Evolutionary conservation across 2,329 filamentous ascomycete genomes (phyloP).

Genomic region (Penicillium palitans): DNA sequence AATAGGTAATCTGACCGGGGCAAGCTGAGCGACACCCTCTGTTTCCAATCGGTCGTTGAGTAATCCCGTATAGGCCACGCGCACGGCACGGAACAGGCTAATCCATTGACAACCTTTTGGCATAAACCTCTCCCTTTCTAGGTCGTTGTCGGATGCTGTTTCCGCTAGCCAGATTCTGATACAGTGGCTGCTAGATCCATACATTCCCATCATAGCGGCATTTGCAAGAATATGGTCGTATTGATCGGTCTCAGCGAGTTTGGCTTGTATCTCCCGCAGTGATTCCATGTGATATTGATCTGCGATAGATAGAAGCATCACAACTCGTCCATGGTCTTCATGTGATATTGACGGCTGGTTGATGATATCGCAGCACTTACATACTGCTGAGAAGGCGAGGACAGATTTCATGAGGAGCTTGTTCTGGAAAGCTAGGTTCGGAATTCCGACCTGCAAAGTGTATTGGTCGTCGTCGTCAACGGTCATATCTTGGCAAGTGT

Average conservation of each 20-base stretch:
- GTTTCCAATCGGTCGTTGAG: neutral
- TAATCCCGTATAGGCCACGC: neutral
- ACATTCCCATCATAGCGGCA: constrained; percentile 4
- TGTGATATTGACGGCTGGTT: neutral
- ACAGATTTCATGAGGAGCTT: constrained; percentile 3
- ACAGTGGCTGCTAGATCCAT: constrained; percentile 1
- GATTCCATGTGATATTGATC: constrained; percentile 5
- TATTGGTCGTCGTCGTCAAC: constrained; percentile 2
- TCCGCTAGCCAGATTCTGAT: constrained; percentile 1
- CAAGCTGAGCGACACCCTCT: neutral
- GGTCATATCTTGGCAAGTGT: neutral
- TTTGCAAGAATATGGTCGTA: constrained; percentile 6
- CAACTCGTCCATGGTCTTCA: neutral
- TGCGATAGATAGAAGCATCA: neutral
- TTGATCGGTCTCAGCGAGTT: neutral
- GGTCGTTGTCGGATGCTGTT: neutral
- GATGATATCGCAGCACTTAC: constrained; percentile 5
- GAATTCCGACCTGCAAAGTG: neutral
- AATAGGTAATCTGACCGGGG: neutral
- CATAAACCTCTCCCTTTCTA: neutral
- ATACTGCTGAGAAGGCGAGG: constrained; percentile 5
- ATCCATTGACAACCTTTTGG: constrained; percentile 5
- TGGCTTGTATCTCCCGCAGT: neutral
- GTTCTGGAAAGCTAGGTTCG: neutral
- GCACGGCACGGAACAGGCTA: neutral